A percentile compares a stretch with the other conserved stretches of the same genome.
These are phyloP conservation scores for Citrus trifoliata DNA, from an alignment of 345 rosid species.

Conservation along the genomic window DNA sequence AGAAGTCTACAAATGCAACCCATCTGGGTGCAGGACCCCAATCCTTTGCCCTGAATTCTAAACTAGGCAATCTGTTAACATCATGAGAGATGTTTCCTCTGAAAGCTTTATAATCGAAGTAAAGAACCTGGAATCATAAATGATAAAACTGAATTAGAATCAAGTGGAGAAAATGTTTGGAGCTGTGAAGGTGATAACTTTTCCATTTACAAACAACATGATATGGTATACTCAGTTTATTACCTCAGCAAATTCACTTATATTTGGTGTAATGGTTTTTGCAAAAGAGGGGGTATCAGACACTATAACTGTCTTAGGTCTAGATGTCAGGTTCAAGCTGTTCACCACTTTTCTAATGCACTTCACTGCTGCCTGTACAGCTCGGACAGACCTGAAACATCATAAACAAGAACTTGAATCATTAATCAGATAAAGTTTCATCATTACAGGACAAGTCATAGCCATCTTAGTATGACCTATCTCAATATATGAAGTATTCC, in stretches of 20 bases:
- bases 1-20: constrained; percentile 99
- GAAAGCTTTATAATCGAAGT: constrained; percentile 72
- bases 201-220: constrained; percentile 1
- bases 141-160: constrained; percentile 15
- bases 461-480: not conserved
- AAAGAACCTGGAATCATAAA: constrained; percentile 53
- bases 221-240: constrained; percentile 4
- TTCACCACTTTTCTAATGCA: constrained; percentile 57
- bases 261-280: constrained; percentile 38
- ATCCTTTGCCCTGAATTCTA: constrained; percentile 78
- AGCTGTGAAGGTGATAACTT: not conserved
- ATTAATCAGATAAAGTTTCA: constrained; percentile 1
- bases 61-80: constrained; percentile 32
- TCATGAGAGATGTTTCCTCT: constrained; percentile 51
- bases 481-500: not conserved
- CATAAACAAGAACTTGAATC: constrained; percentile 1
- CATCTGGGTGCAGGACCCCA: constrained; percentile 99
- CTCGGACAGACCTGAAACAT: constrained; percentile 74
- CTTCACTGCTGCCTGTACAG: constrained; percentile 61
- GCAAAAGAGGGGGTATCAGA: constrained; percentile 86
- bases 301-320: constrained; percentile 72
- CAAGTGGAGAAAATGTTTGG: not conserved
- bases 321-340: constrained; percentile 33
- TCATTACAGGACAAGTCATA: not conserved
- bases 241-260: constrained; percentile 86